These are phyloP conservation scores for Canavalia gladiata DNA, from an alignment of 306 rosid species.

Conservation along the genomic window DNA sequence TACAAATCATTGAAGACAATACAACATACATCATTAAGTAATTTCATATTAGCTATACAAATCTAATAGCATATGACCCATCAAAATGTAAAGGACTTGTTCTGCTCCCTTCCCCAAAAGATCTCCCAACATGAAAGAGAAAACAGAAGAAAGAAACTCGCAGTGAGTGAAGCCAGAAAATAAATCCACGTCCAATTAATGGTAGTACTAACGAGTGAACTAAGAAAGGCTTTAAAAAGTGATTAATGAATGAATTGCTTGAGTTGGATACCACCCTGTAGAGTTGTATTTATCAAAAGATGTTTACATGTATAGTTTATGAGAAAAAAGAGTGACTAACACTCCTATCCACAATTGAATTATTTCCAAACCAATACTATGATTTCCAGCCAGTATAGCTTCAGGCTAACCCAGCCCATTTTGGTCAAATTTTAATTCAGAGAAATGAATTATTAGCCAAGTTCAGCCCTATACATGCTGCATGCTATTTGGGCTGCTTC, in stretches of 20 bases:
- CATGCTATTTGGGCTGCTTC: neutral
- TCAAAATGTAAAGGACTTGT: conserved; percentile 25
- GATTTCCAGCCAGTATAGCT: conserved; percentile 1
- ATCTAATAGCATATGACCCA: conserved; percentile 24
- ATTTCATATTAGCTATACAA: conserved; percentile 6
- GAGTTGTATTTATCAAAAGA: neutral
- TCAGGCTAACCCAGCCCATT: neutral
- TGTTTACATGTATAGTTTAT: neutral
- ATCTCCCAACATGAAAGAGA: neutral
- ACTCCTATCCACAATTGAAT: conserved; percentile 28
- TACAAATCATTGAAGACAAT: neutral
- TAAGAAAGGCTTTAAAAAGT: neutral
- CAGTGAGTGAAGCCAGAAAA: conserved; percentile 6
- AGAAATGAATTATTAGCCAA: neutral
- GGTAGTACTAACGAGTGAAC: neutral
- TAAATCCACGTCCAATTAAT: conserved; percentile 7
- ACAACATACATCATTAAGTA: conserved; percentile 17
- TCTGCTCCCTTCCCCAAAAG: conserved; percentile 21
- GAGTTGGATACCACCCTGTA: neutral
- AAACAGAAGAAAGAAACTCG: conserved; percentile 6
- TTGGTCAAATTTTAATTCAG: neutral
- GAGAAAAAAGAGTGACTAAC: conserved; percentile 6
- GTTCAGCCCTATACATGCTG: neutral
- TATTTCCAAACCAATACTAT: neutral
- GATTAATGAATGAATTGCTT: neutral